Evolutionary conservation across 768 basidiomycete genomes (phyloP), one percentile per base, ranked within the genome.

Genomic region (Sarcodon sp.): DNA sequence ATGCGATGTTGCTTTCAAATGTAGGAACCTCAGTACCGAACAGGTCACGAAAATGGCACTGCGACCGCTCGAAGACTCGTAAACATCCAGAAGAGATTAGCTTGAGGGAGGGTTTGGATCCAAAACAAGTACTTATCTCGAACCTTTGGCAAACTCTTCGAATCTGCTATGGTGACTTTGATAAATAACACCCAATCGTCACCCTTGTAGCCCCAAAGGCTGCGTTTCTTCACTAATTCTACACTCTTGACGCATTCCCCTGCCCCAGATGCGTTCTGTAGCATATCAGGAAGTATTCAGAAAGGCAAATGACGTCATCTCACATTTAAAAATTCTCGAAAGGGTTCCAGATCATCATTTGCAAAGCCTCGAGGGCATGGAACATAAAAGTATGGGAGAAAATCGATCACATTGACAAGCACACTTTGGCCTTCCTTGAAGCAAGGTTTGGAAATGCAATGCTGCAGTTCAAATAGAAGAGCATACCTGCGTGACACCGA

Each of bases 1-100:
- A 99, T 0, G 78, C 79, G 47, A 99, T 87, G 59, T 98, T 98
- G 57, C 92, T 96, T 64, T 99, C 96, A 53, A 73, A 99, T 0
- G 94, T 97, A 31, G 79, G 50, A 12, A 80, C 66, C 27, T 71
- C 63, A 31, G 68, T 67, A 10, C 64, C 66, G 56, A 72, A 76
- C 12, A 76, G 54, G 15, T 67, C 70, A 36, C 69, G 63, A 60
- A 69, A 79, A 44, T 59, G 60, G 51, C 73, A 66, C 58, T 79
- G 74, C 6, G 71, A 77, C 12, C 72, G 58, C 53, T 81, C 79
- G 53, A 79, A 75, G 51, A 71, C 54, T 43, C 73, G 71, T 75
- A 51, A 53, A 47, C 31, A 57, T 45, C 35, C 18, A 33, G 31
- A 7, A 55, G 9, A 54, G 39, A 47, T 53, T 45, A 57, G 56